Base-by-base conservation (phyloP, 345 rosid genomes). In the Excoecaria cochinchinensis region DNA sequence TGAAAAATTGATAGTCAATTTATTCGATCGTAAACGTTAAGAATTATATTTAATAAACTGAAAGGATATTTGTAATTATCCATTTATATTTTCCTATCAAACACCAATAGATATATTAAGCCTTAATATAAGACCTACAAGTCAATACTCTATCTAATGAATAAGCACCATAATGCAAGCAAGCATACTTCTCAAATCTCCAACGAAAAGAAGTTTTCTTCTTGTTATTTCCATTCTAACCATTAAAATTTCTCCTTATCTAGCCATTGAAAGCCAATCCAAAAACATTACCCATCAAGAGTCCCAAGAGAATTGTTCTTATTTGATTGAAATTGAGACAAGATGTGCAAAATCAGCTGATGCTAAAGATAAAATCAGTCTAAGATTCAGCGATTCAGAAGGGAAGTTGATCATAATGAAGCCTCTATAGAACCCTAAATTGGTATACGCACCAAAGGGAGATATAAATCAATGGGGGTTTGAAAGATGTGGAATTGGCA, bases 271-370 rank as follows among this genome's bases (percentile, higher is more conserved):
- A 59, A 22, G 24, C 64, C 17, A 24, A 25, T 15, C 39, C 64
- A 24, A 16, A 59, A 24, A 7, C 64, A 0, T 11, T 13, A 59
- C 64, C 39, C 15, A 22, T 59, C 39, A 25, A 59, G 39, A 59
- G 12, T 25, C 40, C 17, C 40, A 60, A 24, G 24, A 25, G 25
- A 60, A 3, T 25, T 60, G 64, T 13, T 60, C 40, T 13, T 60
- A 60, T 57, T 42, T 1, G 46, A 64, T 65, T 55, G 64, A 65
- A 73, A 65, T 75, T 46, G 78, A 79, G 66, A 79, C 78, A 66
- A 42, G 69, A 0, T 74, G 72, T 56, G 76, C 78, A 3, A 55
- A 62, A 47, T 74, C 82, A 36, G 82, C 73, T 24, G 75, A 64
- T 55, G 64, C 76, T 38, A 65, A 52, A n/a, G 71, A 80, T 46